Base-by-base conservation (phyloP, 768 basidiomycete species). In the Suillus brevipes region DNA sequence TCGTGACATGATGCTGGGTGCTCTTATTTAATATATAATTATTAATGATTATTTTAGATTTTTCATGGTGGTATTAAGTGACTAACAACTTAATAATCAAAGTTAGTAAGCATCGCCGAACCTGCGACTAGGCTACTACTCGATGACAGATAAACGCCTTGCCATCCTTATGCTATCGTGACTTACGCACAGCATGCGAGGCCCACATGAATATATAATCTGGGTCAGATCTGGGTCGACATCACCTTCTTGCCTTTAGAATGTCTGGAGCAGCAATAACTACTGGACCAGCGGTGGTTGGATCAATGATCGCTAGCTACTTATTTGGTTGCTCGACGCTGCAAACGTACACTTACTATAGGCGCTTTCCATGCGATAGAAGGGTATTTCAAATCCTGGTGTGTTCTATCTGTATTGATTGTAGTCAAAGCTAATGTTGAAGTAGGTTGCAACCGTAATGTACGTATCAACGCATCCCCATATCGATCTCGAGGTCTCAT, bases 271-370 rank as follows among this genome's bases (percentile, higher is more conserved):
- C 65, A 64, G 56, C 23, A 23, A 7, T 64, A 23, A 64, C 56
- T 40, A 55, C 64, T 23, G 56, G 65, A 49, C 65, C 65, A 58
- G 65, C 65, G 18, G 45, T 66, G 37, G 37, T 65, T 10, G 64
- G 61, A 36, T 36, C 47, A 6, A 65, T 61, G 50, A 34, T 42
- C 20, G 56, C 65, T 4, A 34, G 62, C 56, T 64, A 23, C 34
- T 50, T 59, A 13, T 66, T 66, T n/a, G 65, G 65, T 4, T 66
- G 65, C 25, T 55, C 65, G 28, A 50, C 56, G 13, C 10, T 66
- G 36, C 62, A 66, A 63, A 50, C 62, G 4, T 50, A 58, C 28
- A 50, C 47, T 20, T 66, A 64, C 55, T 66, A 53, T 34, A 59
- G 40, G 31, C 56, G 31, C 5, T 64, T 60, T 42, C 56, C 47